A percentile compares a stretch with the other conserved stretches of the same genome.
phyloP scores from a whole-genome alignment of 805 yeast species.

The Candida chauliodis region DNA sequence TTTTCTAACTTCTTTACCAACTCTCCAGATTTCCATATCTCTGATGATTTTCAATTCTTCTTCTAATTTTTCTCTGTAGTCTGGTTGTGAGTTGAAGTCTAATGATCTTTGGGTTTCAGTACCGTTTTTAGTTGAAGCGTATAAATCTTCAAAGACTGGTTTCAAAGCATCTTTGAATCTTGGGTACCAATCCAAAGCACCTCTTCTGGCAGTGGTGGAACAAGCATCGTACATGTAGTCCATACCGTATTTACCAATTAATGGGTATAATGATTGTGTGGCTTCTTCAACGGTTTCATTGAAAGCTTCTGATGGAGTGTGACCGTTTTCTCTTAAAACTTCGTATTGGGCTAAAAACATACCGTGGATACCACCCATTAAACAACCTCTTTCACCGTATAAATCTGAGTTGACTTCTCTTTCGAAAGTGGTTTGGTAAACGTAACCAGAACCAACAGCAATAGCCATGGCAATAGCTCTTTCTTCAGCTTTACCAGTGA shows the following conservation, averaged over 20 bases:
- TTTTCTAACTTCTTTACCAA: slow-evolving; percentile 99
- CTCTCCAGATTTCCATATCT: slow-evolving; percentile 98
- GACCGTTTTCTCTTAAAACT: slow-evolving; percentile 99
- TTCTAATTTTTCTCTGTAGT: slow-evolving; percentile 96
- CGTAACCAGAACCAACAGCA: slow-evolving; percentile 99
- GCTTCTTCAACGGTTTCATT: slow-evolving; percentile 99
- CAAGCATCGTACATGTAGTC: slow-evolving; percentile 99
- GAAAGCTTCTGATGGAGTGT: slow-evolving; percentile 99
- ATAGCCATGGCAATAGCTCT: slow-evolving; percentile 97
- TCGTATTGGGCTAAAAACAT: slow-evolving; percentile 99
- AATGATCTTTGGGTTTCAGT: slow-evolving; percentile 96
- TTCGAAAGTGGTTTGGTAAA: slow-evolving; percentile 98
- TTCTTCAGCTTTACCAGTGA: slow-evolving; percentile 98
- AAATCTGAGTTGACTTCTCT: slow-evolving; percentile 98
- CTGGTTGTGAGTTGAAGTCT: slow-evolving; percentile 97
- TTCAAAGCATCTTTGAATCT: slow-evolving; percentile 97
- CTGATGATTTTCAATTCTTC: slow-evolving; percentile 90
- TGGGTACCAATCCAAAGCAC: slow-evolving; percentile 99
- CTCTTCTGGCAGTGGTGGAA: slow-evolving; percentile 99
- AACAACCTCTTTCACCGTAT: slow-evolving; percentile 99
- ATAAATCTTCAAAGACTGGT: slow-evolving; percentile 96
- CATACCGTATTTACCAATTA: slow-evolving; percentile 99
- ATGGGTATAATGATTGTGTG: slow-evolving; percentile 98
- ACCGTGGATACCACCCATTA: slow-evolving; percentile 99
- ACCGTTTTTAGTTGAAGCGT: slow-evolving; percentile 94